phyloP scores from a whole-genome alignment of 768 basidiomycete genomes.

The Phallus indusiatus region DNA sequence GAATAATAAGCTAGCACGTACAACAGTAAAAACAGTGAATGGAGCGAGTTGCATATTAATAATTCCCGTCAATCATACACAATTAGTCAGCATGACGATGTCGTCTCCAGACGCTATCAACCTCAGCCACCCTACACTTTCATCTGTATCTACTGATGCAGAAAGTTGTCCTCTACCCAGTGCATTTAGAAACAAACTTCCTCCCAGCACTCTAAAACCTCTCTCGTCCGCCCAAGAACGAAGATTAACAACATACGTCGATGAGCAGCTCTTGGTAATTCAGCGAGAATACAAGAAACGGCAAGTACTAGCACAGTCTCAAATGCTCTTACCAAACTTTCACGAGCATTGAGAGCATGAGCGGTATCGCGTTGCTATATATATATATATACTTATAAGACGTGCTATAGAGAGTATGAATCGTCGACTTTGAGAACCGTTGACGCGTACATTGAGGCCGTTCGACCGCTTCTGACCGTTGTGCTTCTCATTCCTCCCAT shows the following conservation, averaged over 20 bases:
- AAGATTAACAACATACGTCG: slow-evolving; percentile 53
- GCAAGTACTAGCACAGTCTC: slow-evolving; percentile 32
- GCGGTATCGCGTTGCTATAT: too few species aligned
- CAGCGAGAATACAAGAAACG: slow-evolving; percentile 70
- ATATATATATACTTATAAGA: not conserved
- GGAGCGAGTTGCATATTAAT: too few species aligned
- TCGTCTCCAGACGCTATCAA: not conserved
- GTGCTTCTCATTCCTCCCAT: slow-evolving; percentile 69
- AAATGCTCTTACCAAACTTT: not conserved
- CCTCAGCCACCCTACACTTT: not conserved
- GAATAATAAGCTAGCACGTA: too few species aligned
- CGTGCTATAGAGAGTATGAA: slow-evolving; percentile 27
- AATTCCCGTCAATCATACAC: not conserved
- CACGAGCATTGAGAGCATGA: slow-evolving; percentile 24
- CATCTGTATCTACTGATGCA: not conserved
- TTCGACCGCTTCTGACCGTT: slow-evolving; percentile 46
- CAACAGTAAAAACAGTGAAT: too few species aligned
- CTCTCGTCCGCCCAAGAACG: slow-evolving; percentile 52
- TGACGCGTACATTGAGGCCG: slow-evolving; percentile 46
- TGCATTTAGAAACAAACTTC: too few species aligned
- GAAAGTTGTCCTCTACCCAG: not conserved
- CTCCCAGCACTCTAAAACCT: slow-evolving; percentile 16
- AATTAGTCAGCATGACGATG: not conserved
- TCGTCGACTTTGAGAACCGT: slow-evolving; percentile 50
- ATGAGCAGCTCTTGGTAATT: slow-evolving; percentile 53